Evolutionary conservation across 192 early-diverging fungal genomes (phyloP).

Genomic region (Nowakowskiella sp.): DNA sequence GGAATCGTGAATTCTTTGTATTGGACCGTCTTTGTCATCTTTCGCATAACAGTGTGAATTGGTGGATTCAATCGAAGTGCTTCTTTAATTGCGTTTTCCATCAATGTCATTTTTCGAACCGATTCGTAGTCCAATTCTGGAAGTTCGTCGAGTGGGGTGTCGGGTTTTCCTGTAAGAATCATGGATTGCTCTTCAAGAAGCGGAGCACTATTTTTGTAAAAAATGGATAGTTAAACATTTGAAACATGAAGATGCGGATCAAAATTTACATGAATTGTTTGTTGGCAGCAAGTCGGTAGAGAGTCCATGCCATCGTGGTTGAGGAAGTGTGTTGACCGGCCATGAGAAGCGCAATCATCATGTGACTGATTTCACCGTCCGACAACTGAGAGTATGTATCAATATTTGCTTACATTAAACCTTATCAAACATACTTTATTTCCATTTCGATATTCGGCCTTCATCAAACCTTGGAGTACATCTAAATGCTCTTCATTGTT

Average conservation of each 20-base stretch:
- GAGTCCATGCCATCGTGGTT: constrained; percentile 86
- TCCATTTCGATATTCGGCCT: constrained; percentile 83
- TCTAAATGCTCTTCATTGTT: constrained; percentile 54
- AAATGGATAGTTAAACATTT: not conserved
- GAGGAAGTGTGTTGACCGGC: constrained; percentile 96
- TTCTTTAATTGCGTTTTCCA: constrained; percentile 84
- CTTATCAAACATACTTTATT: constrained; percentile 20
- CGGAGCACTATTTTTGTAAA: constrained; percentile 19
- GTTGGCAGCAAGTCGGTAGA: constrained; percentile 73
- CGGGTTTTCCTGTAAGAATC: constrained; percentile 46
- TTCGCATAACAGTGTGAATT: constrained; percentile 88
- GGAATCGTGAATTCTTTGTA: constrained; percentile 83
- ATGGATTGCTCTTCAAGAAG: constrained; percentile 65
- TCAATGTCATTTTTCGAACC: constrained; percentile 62
- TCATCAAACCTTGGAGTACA: constrained; percentile 76
- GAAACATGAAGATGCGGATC: not conserved
- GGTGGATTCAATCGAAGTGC: constrained; percentile 89
- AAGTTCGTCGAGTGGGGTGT: constrained; percentile 38
- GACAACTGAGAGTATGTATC: constrained; percentile 39
- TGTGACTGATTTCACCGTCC: constrained; percentile 79
- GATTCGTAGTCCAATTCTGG: constrained; percentile 51
- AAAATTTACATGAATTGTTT: constrained; percentile 54
- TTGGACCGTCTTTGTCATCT: constrained; percentile 65
- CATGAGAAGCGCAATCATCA: constrained; percentile 96
- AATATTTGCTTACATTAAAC: too few relatives aligned